Base-by-base conservation (phyloP, 805 yeast genomes). In the Kregervanrija fluxuum region DNA sequence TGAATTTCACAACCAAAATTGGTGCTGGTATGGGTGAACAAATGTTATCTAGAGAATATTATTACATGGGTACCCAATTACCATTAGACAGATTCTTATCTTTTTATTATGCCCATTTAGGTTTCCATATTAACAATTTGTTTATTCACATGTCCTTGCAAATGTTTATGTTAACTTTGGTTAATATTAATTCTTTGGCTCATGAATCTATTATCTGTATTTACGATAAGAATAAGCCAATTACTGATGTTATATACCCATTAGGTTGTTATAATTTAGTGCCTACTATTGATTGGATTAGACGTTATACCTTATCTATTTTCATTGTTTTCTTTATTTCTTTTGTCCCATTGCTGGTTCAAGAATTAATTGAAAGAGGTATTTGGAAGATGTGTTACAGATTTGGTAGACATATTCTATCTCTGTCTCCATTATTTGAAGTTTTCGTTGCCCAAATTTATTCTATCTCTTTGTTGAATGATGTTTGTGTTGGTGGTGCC, bases 11-110 rank as follows among this genome's bases (percentile, higher is more conserved):
- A 16, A 84, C 90, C 36, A 85, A 85, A 67, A 84, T 85, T 74
- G 95, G 95, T 66, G 90, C 93, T 54, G 95, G 95, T 67, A 85
- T 85, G 95, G 93, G 93, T 64, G 95, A 85, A 66, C 95, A 85
- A 64, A 82, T 85, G 81, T 69, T 85, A 48, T 83, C 90, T 28
- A 75, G 95, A 68, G 95, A 85, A 63, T 85, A 85, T 62, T 85
- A 80, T 66, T 83, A 84, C 64, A 65, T 85, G 64, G 88, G 91
- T 58, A 81, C 91, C 34, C 89, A 81, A 59, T 68, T 85, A 50
- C 93, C 91, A 37, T 66, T 85, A 56, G 91, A 85, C 62, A 75
- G 91, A 66, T 82, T 85, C 73, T 72, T 85, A 51, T 81, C 91
- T 9, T 85, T 85, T 71, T 85, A 82, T 69, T 85, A 82, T 65